Evolutionary conservation across 1,284 basidiomycete species (phyloP).

Genomic region (Austropuccinia psidii): DNA sequence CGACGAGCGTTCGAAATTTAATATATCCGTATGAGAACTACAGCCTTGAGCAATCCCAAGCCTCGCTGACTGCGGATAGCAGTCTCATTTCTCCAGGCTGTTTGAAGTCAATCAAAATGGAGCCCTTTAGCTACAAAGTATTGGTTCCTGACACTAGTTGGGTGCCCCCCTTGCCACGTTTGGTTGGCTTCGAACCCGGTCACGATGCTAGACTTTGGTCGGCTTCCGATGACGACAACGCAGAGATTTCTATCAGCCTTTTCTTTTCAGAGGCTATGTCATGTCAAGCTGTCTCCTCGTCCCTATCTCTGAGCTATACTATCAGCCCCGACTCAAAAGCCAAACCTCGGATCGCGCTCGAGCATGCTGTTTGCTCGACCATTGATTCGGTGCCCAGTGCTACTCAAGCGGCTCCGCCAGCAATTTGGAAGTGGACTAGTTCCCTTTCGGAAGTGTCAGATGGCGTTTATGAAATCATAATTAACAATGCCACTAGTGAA

Average conservation of each 20-base stretch:
- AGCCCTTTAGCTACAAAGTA: conserved; percentile 69
- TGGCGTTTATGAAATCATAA: conserved; percentile 65
- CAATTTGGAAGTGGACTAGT: conserved; percentile 60
- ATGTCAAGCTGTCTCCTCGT: conserved; percentile 59
- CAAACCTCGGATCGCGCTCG: conserved; percentile 54
- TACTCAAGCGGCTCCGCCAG: conserved; percentile 49
- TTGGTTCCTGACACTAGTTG: conserved; percentile 63
- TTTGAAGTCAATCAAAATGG: conserved; percentile 58
- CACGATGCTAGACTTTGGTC: conserved; percentile 67
- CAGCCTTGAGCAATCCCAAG: conserved; percentile 58
- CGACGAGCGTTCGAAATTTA: conserved; percentile 61
- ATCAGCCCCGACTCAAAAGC: conserved; percentile 15
- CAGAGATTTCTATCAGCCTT: conserved; percentile 61
- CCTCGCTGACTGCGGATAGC: conserved; percentile 56
- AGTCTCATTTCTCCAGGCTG: conserved; percentile 64
- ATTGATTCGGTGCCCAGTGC: conserved; percentile 52
- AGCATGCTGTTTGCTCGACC: conserved; percentile 55
- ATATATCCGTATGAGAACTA: conserved; percentile 72
- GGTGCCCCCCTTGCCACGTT: conserved; percentile 60
- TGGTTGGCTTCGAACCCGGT: conserved; percentile 71
- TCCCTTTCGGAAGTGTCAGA: conserved; percentile 66
- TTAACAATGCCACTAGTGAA: conserved; percentile 56
- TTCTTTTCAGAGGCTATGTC: conserved; percentile 70
- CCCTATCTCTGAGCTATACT: conserved; percentile 55
- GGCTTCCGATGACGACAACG: conserved; percentile 54